Percentiles rank a stretch among this genome's conserved stretches.
These are phyloP conservation scores for Zymoseptoria pseudotritici DNA, from an alignment of 2,329 filamentous ascomycete species.

Conservation along the genomic window DNA sequence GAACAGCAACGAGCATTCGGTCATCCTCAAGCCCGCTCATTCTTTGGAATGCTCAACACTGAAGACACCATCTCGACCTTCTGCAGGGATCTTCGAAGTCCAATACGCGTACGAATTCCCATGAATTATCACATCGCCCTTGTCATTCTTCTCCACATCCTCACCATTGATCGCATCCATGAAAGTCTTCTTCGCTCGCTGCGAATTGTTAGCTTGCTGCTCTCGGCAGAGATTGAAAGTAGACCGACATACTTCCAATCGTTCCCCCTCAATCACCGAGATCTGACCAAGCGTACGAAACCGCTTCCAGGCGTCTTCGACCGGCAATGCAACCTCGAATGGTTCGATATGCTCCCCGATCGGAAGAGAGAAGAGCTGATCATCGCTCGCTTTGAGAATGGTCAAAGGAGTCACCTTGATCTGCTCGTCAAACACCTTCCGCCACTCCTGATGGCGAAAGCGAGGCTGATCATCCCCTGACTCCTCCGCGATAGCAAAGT, in stretches of 20 bases:
- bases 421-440: constrained; percentile 56
- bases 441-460: constrained; percentile 61
- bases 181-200: constrained; percentile 46
- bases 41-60: constrained; percentile 15
- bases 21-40: neutral
- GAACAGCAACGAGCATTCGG: neutral
- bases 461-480: constrained; percentile 53
- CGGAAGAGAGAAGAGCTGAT: constrained; percentile 55
- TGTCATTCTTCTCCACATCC: constrained; percentile 52
- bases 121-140: constrained; percentile 57
- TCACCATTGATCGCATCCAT: constrained; percentile 46
- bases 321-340: constrained; percentile 52
- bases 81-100: constrained; percentile 43
- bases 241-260: constrained; percentile 36
- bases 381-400: constrained; percentile 29
- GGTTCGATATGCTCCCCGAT: constrained; percentile 49
- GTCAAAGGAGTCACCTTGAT: constrained; percentile 45
- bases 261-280: constrained; percentile 47
- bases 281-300: constrained; percentile 63
- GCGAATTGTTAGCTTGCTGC: constrained; percentile 19
- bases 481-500: constrained; percentile 49
- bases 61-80: constrained; percentile 19
- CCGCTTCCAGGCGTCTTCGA: constrained; percentile 57
- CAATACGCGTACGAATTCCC: constrained; percentile 58
- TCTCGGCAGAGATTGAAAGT: neutral